phyloP scores from a whole-genome alignment of 805 yeast genomes.

The Kregervanrija pseudodelftensis region DNA sequence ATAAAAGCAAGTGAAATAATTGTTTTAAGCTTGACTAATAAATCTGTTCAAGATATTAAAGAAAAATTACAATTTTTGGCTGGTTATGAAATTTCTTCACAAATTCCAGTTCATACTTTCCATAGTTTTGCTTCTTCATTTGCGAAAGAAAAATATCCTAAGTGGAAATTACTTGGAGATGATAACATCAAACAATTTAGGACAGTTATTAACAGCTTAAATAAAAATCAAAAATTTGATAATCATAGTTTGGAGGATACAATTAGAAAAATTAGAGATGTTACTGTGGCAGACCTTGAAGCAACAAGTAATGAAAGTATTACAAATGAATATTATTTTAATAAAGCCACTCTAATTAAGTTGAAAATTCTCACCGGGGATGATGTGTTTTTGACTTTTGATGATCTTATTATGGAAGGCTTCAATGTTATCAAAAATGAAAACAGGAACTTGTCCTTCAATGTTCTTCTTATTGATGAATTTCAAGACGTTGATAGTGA shows the following conservation, averaged over 20 bases:
- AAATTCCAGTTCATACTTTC: constrained; percentile 47
- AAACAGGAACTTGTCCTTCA: constrained; percentile 13
- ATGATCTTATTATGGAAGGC: constrained; percentile 10
- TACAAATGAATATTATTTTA: constrained; percentile 5
- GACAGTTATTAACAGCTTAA: too few relatives aligned
- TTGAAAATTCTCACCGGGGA: constrained; percentile 11
- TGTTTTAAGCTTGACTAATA: constrained; percentile 61
- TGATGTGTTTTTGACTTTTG: constrained; percentile 17
- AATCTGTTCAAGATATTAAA: constrained; percentile 48
- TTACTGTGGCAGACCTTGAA: constrained; percentile 5
- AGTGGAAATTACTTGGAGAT: constrained; percentile 45
- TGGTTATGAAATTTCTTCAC: constrained; percentile 27
- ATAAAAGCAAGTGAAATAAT: constrained; percentile 48
- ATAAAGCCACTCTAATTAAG: constrained; percentile 1
- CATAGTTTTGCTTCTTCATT: constrained; percentile 54
- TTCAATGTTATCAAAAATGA: too few relatives aligned
- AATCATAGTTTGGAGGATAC: constrained; percentile 9
- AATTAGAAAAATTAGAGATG: constrained; percentile 10
- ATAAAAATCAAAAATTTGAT: too few relatives aligned
- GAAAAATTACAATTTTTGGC: constrained; percentile 25
- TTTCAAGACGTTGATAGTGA: constrained; percentile 62
- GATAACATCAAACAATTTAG: constrained; percentile 9
- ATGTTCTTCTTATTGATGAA: constrained; percentile 58
- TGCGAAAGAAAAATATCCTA: constrained; percentile 30
- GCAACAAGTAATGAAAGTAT: constrained; percentile 8